These are phyloP conservation scores for Crithidia thermophila DNA, from an alignment of 208 protist genomes.

Conservation along the genomic window DNA sequence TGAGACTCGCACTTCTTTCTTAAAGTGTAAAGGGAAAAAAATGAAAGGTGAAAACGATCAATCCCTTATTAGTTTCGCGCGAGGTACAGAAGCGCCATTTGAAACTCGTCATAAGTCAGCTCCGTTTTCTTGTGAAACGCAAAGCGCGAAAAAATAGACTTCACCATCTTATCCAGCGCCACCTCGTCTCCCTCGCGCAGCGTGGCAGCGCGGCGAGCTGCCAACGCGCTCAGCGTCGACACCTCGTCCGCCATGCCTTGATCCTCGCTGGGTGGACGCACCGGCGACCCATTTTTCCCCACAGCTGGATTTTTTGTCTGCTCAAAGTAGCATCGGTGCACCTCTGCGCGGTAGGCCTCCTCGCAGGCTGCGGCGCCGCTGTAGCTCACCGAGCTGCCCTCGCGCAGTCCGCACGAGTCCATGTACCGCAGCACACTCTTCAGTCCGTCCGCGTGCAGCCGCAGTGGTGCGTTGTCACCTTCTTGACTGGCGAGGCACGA, in stretches of 20 bases:
- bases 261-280: not conserved
- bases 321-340: conserved; percentile 19
- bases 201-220: not conserved
- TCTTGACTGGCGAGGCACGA: conserved; percentile 10
- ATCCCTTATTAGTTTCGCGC: conserved; percentile 34
- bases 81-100: conserved; percentile 58
- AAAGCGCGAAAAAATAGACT: conserved; percentile 30
- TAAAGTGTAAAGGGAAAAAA: too few species aligned
- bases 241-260: not conserved
- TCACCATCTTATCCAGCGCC: conserved; percentile 9
- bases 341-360: conserved; percentile 23
- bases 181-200: not conserved
- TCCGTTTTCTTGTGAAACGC: conserved; percentile 40
- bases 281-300: not conserved
- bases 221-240: conserved; percentile 12
- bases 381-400: not conserved
- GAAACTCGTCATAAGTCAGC: conserved; percentile 75
- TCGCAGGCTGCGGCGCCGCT: conserved; percentile 1
- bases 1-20: not conserved
- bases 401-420: conserved; percentile 19
- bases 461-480: not conserved
- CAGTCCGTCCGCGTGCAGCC: not conserved
- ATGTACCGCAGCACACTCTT: conserved; percentile 9
- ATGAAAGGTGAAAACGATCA: not conserved
- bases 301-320: not conserved